Base-by-base conservation (phyloP, 306 rosid species). In the Medicago arabica region DNA sequence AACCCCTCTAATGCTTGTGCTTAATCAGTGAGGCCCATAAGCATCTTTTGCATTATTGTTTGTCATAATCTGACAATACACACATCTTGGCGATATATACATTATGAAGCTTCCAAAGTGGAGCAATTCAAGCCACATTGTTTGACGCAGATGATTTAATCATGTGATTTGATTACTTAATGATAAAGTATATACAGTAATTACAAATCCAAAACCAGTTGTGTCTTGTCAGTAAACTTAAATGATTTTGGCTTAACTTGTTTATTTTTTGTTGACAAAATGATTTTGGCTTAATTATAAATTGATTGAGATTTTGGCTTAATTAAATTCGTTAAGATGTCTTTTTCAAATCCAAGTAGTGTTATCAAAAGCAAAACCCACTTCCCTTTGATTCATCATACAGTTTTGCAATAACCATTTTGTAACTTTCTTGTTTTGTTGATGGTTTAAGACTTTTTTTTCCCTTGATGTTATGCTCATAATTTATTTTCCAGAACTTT, bases 301-400 rank as follows among this genome's bases (percentile, higher is more conserved):
- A 74, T 77, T 43, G 70, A 39, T 14, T 46, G 44, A 31, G 47
- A 73, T 38, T 21, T 21, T 21, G 23, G 23, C 23, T 87, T 71
- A 86, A 83, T 87, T 86, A 81, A 4, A 36, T 78, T 49, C 31
- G 92, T 81, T 90, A 75, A 78, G 77, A 53, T 59, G 21, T 88
- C 85, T 8, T 79, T 78, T 59, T 85, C 89, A 72, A 63, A 55
- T 54, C 15, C 7, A 78, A 75, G 72, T 47, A 17, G 9, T 58
- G 23, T 34, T 41, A 12, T 23, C 86, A 76, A 83, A 81, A 64
- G 31, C 34, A n/a, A 50, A 50, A 16, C 86, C 77, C 38, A 58
- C 72, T 64, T 21, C 70, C 10, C 61, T 51, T 66, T 31, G 5
- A 9, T 39, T 82, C 59, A 72, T 47, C 74, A 28, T 60, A 3